Evolutionary conservation across 805 yeast genomes (phyloP).

Genomic region (Candida verbasci): DNA sequence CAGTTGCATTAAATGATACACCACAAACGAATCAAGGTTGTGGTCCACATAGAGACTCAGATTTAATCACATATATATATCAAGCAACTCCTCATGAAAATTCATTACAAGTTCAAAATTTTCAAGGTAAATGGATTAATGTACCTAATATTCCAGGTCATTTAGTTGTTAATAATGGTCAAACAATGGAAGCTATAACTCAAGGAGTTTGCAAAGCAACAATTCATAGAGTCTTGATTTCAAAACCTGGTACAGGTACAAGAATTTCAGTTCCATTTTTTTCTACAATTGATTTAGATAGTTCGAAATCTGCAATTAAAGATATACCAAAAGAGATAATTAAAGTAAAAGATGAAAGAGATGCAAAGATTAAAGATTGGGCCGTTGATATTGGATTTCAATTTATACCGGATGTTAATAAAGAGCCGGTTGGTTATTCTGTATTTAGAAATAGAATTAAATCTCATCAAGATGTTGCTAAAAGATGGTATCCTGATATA

Average conservation of each 20-base stretch:
- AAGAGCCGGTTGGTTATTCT: conserved; percentile 43
- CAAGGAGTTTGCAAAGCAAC: conserved; percentile 58
- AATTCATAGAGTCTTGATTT: conserved; percentile 49
- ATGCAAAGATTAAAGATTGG: conserved; percentile 29
- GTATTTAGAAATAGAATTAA: conserved; percentile 44
- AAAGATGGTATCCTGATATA: conserved; percentile 39
- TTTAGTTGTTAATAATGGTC: conserved; percentile 57
- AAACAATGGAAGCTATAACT: conserved; percentile 56
- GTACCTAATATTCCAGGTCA: conserved; percentile 47
- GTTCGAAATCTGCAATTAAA: conserved; percentile 24
- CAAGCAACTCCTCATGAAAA: conserved; percentile 48
- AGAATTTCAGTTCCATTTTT: conserved; percentile 46
- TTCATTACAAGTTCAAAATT: conserved; percentile 53
- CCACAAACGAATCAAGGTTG: conserved; percentile 43
- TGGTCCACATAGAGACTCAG: conserved; percentile 68
- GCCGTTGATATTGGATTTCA: conserved; percentile 38
- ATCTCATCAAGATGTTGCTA: conserved; percentile 42
- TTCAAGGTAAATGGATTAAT: conserved; percentile 53
- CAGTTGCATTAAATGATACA: conserved; percentile 24
- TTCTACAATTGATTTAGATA: conserved; percentile 42
- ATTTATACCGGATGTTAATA: conserved; percentile 29
- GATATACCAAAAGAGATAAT: conserved; percentile 26
- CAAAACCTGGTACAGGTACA: conserved; percentile 34
- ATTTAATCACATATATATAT: conserved; percentile 54
- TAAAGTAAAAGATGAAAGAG: conserved; percentile 29